Conservation (phyloP, 78 protist genomes). For the Tieghemostelium lacteum region DNA sequence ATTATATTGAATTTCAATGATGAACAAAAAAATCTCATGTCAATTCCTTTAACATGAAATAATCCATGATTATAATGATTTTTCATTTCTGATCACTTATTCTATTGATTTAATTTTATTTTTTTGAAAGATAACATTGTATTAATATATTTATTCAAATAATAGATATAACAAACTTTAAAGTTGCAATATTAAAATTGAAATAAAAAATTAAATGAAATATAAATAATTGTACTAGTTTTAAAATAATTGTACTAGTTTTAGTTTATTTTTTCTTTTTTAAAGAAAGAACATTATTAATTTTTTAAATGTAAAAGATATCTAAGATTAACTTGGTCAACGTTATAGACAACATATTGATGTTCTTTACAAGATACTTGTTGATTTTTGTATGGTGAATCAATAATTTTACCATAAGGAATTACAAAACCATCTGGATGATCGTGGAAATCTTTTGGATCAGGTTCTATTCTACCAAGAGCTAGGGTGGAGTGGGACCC, state of each 20-base stretch:
- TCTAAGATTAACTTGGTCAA: conserved; percentile 44
- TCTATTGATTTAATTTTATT: too few relatives aligned
- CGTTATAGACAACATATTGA: conserved; percentile 82
- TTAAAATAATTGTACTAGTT: too few relatives aligned
- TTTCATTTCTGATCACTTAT: too few relatives aligned
- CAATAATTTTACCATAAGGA: conserved; percentile 66
- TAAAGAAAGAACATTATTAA: background rate
- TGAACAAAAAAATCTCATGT: conserved; percentile 24
- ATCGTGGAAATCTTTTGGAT: conserved; percentile 20
- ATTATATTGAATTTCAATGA: background rate
- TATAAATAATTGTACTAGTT: too few relatives aligned
- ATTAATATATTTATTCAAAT: too few relatives aligned
- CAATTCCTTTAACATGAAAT: conserved; percentile 48
- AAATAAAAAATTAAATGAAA: too few relatives aligned
- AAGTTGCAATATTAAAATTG: too few relatives aligned
- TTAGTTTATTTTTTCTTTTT: too few relatives aligned
- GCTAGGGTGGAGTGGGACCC: conserved; percentile 69
- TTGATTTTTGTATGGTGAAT: conserved; percentile 37
- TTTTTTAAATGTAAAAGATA: conserved; percentile 57
- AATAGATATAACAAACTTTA: too few relatives aligned
- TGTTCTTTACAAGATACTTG: conserved; percentile 70
- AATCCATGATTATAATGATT: conserved; percentile 20
- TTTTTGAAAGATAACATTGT: too few relatives aligned
- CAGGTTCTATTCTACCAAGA: conserved; percentile 69
- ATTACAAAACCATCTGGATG: background rate